Conservation (phyloP, 306 rosid genomes). For the Sicyos baderoa region DNA sequence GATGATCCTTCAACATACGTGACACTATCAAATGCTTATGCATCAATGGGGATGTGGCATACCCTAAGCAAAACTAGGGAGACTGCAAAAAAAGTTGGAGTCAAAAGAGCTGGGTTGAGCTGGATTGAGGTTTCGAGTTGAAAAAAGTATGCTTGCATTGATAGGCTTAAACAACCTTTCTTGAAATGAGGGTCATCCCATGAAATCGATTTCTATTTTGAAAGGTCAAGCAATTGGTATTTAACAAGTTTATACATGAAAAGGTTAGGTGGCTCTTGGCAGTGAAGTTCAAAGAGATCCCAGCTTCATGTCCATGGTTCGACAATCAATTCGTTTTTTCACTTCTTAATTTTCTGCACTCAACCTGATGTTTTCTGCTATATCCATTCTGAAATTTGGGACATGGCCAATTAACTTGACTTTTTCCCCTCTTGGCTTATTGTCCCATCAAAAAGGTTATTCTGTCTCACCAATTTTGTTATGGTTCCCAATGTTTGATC, state of each 20-base stretch:
- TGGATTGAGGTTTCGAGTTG: conserved; percentile 70
- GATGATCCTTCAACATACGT: conserved; percentile 64
- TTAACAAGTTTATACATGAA: neutral
- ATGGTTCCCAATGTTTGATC: conserved; percentile 3
- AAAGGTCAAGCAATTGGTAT: neutral
- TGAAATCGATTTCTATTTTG: too few species aligned
- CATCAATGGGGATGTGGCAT: conserved; percentile 73
- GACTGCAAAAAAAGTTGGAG: conserved; percentile 43
- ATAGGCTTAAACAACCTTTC: neutral
- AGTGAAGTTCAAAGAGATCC: conserved; percentile 3
- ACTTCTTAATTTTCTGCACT: conserved; percentile 3
- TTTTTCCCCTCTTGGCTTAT: neutral
- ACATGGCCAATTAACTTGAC: neutral
- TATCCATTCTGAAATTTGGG: conserved; percentile 4
- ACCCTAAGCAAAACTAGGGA: conserved; percentile 48
- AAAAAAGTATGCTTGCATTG: conserved; percentile 24
- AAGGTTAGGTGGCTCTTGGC: conserved; percentile 6
- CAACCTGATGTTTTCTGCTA: neutral
- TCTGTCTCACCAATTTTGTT: neutral
- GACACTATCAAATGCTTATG: conserved; percentile 66
- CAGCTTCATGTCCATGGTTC: conserved; percentile 11
- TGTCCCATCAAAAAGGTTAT: neutral
- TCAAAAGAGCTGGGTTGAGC: conserved; percentile 68
- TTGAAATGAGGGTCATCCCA: conserved; percentile 2
- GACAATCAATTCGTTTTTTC: neutral